Evolutionary conservation across 805 yeast species (phyloP), one percentile per base, ranked within the genome.

Genomic region (Candida yuanshanica): DNA sequence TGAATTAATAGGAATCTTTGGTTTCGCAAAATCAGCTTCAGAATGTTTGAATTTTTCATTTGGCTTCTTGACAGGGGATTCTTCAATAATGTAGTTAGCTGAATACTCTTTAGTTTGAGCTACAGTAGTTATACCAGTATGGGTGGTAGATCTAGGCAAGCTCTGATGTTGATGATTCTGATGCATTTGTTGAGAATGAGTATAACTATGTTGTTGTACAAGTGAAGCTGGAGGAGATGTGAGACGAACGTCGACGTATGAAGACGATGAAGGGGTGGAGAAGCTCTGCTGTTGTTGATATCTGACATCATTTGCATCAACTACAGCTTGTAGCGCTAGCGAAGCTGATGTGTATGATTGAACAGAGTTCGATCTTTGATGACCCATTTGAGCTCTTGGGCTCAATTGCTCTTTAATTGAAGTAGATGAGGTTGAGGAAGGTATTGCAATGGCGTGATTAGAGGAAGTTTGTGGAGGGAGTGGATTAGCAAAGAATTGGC

Each of bases 391-490:
- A 34, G 53, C 48, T 25, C 46, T 45, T 26, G 39, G 38, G 21
- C 39, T 56, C 18, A 37, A 27, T 37, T 50, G 51, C 36, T 56
- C 56, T 26, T 39, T 51, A 35, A 55, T 49, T 8, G 59, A 53
- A 12, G 56, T 52, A 14, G 66, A 55, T 7, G 65, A 56, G 17
- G 70, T 55, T 1, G 66, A 58, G 12, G 69, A 52, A 11, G 77
- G 71, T 37, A 68, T 58, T 1, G 77, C 79, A 20, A 75, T 64
- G 2, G 77, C 81, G 58, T 75, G 77, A 6, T 77, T 74, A 32
- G 81, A 75, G 7, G 84, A 79, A 20, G 84, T 82, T 46, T 83
- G 81, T 14, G 89, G 86, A 20, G 82, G 80, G 3, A 80, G 73
- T 13, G 81, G 83, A 46, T 72, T 66, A 3, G 79, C 65, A 72